Percentiles rank a stretch among this genome's conserved stretches.
Conservation (phyloP, 306 rosid genomes). For the Hippophae gyantsensis region DNA sequence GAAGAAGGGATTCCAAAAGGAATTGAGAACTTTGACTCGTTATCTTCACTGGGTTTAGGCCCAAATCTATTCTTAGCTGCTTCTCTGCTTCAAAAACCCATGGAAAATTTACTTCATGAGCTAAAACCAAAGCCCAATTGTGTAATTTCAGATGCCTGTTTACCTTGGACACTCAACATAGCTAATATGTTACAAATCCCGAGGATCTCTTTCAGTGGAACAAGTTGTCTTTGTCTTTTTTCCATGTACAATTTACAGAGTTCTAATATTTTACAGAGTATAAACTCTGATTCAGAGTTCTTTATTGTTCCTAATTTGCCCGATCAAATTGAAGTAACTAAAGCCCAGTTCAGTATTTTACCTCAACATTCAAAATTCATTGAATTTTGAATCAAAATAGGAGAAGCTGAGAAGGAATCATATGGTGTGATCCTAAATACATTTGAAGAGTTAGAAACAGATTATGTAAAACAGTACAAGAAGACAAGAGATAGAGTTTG, state of each 20-base stretch:
- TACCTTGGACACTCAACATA: constrained; percentile 17
- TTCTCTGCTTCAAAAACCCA: constrained; percentile 17
- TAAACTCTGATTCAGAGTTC: background rate
- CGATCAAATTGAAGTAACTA: constrained; percentile 11
- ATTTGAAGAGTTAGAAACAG: constrained; percentile 23
- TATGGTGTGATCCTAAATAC: constrained; percentile 24
- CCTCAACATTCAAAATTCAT: background rate
- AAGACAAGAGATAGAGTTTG: constrained; percentile 16
- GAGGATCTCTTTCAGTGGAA: constrained; percentile 20
- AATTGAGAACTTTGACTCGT: constrained; percentile 12
- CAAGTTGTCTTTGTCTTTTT: constrained; percentile 14
- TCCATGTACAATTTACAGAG: constrained; percentile 6
- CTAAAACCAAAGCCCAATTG: constrained; percentile 16
- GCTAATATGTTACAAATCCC: constrained; percentile 19
- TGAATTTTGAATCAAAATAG: background rate
- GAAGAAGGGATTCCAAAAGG: constrained; percentile 21
- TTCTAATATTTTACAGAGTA: background rate
- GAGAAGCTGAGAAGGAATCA: constrained; percentile 14
- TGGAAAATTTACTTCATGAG: constrained; percentile 8
- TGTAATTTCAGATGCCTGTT: constrained; percentile 13
- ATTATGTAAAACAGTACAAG: constrained; percentile 13
- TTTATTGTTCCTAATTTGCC: constrained; percentile 21
- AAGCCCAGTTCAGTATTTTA: background rate
- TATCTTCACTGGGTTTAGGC: constrained; percentile 2
- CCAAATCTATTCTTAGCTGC: constrained; percentile 10